Evolutionary conservation across 2,329 filamentous ascomycete species (phyloP).

Genomic region (Aureobasidium lini): DNA sequence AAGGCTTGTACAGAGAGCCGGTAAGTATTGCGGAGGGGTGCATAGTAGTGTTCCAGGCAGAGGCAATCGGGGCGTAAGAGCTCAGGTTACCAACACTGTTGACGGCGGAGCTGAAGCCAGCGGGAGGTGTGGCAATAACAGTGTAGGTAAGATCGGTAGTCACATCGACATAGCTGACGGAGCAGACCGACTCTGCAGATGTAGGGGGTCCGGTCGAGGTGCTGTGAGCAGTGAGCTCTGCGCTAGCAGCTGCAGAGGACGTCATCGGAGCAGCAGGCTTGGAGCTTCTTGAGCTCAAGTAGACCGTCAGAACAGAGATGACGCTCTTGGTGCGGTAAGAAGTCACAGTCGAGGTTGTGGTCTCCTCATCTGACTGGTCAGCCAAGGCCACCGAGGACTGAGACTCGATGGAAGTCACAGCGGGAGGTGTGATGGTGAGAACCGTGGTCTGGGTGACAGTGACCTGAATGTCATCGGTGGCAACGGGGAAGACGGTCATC

Average conservation of each 20-base stretch:
- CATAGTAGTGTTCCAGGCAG: background rate
- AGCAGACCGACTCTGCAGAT: constrained; percentile 1
- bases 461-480: background rate
- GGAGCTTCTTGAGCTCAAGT: background rate
- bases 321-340: constrained; percentile 3
- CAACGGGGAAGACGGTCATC: constrained; percentile 11
- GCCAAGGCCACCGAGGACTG: background rate
- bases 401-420: constrained; percentile 19
- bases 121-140: background rate
- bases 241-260: background rate
- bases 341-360: constrained; percentile 4
- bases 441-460: constrained; percentile 1
- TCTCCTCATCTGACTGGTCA: background rate
- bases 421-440: constrained; percentile 15
- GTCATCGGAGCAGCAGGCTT: background rate
- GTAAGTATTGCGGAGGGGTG: background rate
- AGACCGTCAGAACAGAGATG: background rate
- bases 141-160: constrained; percentile 9
- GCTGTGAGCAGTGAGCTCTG: background rate
- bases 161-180: constrained; percentile 2
- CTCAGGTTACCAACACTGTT: background rate
- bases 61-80: background rate
- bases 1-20: background rate
- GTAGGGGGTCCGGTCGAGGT: constrained; percentile 1
- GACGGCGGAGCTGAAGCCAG: background rate